Base-by-base conservation (phyloP, 176 grass and related monocot genomes). In the Aegilops umbellulata region DNA sequence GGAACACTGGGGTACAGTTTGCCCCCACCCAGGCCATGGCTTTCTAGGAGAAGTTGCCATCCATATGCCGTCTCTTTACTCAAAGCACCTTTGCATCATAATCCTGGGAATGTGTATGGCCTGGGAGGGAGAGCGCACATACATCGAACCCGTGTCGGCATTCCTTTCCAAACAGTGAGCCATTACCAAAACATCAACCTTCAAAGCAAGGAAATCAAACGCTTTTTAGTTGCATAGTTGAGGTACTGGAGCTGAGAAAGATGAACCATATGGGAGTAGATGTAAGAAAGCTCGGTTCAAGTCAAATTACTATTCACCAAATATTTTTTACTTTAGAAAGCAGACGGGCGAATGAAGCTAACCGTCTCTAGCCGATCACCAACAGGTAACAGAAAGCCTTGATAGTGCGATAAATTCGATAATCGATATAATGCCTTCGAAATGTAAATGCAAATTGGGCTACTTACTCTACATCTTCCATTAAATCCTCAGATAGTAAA, bases 1-100 rank as follows among this genome's bases (percentile, higher is more conserved):
- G 69, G 77, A 88, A 91, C 90, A 91, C 61, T 51, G 82, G 69
- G 79, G 85, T 81, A 85, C 89, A 85, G 15, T 75, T 77, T 82
- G 90, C 38, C 82, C 88, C 90, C 90, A 91, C 90, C 53, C 77
- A 82, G 81, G 63, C 71, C 58, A 84, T 87, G 51, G 10, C 82
- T 91, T 91, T 91, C 81, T 80, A 62, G 47, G 89, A 53, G 76
- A 81, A 83, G 75, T 69, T 84, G 74, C 25, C 76, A 63, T 80
- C 15, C 76, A 41, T 84, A 81, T 87, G 85, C 75, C 42, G 14
- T 84, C 80, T 83, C 89, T 90, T 88, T 88, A 91, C 86, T 91
- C 86, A 91, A 91, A 91, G 90, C 70, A 88, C 81, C 81, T 81
- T 85, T 70, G 70, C 85, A 85, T 77, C 86, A 71, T 88, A 77